These are phyloP conservation scores for Phytophthora sp. DNA, from an alignment of 352 stramenopile species.

Conservation along the genomic window DNA sequence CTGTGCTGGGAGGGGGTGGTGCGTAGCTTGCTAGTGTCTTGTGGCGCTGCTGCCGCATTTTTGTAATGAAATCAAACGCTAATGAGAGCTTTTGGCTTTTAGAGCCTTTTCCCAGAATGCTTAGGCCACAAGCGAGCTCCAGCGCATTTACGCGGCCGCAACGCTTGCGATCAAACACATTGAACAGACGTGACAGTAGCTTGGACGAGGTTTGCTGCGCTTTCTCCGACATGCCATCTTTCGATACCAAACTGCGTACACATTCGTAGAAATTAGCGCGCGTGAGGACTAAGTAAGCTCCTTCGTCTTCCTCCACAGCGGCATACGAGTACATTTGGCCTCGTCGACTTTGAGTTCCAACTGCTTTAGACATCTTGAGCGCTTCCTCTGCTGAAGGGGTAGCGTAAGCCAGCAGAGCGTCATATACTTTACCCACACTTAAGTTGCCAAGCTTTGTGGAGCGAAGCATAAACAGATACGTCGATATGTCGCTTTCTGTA, in stretches of 20 bases:
- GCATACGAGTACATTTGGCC: slow-evolving; percentile 78
- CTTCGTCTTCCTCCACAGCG: slow-evolving; percentile 82
- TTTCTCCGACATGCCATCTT: slow-evolving; percentile 81
- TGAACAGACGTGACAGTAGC: slow-evolving; percentile 82
- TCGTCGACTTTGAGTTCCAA: slow-evolving; percentile 41
- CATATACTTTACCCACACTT: slow-evolving; percentile 81
- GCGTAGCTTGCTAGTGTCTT: slow-evolving; percentile 77
- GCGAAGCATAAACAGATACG: slow-evolving; percentile 84
- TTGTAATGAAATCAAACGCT: slow-evolving; percentile 89
- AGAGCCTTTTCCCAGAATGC: slow-evolving; percentile 82
- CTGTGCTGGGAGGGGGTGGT: slow-evolving; percentile 36
- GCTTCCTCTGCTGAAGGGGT: slow-evolving; percentile 75
- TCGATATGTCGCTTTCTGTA: slow-evolving; percentile 84
- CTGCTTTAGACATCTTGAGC: slow-evolving; percentile 65
- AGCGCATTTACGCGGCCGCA: slow-evolving; percentile 82
- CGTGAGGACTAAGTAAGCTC: slow-evolving; percentile 80
- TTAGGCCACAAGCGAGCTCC: slow-evolving; percentile 86
- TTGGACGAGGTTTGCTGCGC: slow-evolving; percentile 88
- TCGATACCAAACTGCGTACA: slow-evolving; percentile 82
- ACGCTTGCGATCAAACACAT: slow-evolving; percentile 87
- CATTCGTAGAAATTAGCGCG: slow-evolving; percentile 88
- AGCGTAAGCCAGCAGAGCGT: slow-evolving; percentile 74
- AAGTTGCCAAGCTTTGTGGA: slow-evolving; percentile 80
- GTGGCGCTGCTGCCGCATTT: slow-evolving; percentile 78
- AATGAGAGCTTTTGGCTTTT: slow-evolving; percentile 89